Conservation (phyloP, 495 filamentous ascomycete species). For the Acidomyces sp. region DNA sequence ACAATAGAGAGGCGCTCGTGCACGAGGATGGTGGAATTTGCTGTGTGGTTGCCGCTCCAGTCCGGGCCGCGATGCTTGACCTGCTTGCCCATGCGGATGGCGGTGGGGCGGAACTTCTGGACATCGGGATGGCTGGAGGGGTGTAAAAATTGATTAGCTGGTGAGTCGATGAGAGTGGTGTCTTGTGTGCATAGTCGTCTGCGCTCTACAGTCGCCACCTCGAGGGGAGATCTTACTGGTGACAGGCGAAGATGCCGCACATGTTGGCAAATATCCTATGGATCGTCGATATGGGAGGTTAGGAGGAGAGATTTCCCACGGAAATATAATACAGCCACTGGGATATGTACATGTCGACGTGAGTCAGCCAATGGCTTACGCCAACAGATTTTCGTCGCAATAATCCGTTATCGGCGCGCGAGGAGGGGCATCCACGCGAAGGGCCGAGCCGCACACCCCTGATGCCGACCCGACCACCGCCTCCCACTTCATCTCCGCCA, state of each 20-base stretch:
- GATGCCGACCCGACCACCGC: too few relatives aligned
- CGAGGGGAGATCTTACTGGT: conserved; percentile 47
- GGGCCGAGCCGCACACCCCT: too few relatives aligned
- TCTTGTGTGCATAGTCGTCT: conserved; percentile 12
- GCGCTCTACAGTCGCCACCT: background rate
- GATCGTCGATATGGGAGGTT: background rate
- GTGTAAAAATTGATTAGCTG: too few relatives aligned
- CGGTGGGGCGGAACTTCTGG: conserved; percentile 89
- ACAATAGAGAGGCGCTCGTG: conserved; percentile 97
- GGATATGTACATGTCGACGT: too few relatives aligned
- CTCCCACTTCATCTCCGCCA: too few relatives aligned
- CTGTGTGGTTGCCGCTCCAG: conserved; percentile 90
- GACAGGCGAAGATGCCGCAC: conserved; percentile 86
- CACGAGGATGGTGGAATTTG: conserved; percentile 84
- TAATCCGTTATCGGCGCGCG: too few relatives aligned
- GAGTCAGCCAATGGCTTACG: too few relatives aligned
- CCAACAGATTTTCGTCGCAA: too few relatives aligned
- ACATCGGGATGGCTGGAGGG: conserved; percentile 75
- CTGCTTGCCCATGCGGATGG: conserved; percentile 91
- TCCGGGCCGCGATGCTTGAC: conserved; percentile 94
- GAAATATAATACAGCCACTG: too few relatives aligned
- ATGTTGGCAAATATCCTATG: conserved; percentile 21
- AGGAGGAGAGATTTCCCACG: background rate
- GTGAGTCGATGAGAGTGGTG: conserved; percentile 22
- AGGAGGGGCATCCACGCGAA: too few relatives aligned